Conservation (phyloP, 1,284 basidiomycete species). For the Mycosarcoma maydis region DNA sequence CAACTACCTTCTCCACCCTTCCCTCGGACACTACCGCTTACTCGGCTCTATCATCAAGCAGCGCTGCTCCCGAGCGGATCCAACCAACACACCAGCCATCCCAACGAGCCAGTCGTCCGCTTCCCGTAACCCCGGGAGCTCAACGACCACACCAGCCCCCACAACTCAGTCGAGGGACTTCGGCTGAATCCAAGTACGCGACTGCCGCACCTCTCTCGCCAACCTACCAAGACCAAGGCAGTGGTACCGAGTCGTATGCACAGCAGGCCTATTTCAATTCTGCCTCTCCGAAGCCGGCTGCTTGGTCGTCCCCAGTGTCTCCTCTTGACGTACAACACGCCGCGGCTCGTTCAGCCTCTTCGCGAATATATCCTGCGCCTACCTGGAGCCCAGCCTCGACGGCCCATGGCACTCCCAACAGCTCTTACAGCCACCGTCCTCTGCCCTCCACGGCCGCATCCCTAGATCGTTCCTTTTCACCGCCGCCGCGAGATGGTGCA, state of each 20-base stretch:
- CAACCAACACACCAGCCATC: constrained; percentile 11
- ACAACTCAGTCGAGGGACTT: constrained; percentile 7
- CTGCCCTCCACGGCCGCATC: constrained; percentile 29
- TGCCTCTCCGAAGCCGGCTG: constrained; percentile 24
- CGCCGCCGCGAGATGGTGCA: constrained; percentile 17
- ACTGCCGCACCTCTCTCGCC: constrained; percentile 8
- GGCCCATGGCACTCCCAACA: constrained; percentile 22
- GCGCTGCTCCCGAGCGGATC: background rate
- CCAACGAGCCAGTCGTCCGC: constrained; percentile 28
- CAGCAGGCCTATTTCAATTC: constrained; percentile 31
- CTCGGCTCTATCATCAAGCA: too few relatives aligned
- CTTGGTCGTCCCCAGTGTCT: constrained; percentile 30
- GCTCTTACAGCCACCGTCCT: constrained; percentile 27
- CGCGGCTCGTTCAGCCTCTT: constrained; percentile 12
- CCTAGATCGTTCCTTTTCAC: constrained; percentile 35
- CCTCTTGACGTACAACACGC: constrained; percentile 22
- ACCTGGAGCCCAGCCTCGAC: constrained; percentile 38
- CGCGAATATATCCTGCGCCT: constrained; percentile 20
- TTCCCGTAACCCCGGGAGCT: constrained; percentile 25
- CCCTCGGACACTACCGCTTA: constrained; percentile 1
- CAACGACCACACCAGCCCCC: constrained; percentile 5
- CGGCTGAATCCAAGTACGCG: background rate
- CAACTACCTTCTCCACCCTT: constrained; percentile 4
- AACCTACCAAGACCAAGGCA: constrained; percentile 2
- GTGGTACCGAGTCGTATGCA: constrained; percentile 1